Evolutionary conservation across 495 filamentous ascomycete species (phyloP), one percentile per base, ranked within the genome.

Genomic region (Hypomontagnella submonticulosa): DNA sequence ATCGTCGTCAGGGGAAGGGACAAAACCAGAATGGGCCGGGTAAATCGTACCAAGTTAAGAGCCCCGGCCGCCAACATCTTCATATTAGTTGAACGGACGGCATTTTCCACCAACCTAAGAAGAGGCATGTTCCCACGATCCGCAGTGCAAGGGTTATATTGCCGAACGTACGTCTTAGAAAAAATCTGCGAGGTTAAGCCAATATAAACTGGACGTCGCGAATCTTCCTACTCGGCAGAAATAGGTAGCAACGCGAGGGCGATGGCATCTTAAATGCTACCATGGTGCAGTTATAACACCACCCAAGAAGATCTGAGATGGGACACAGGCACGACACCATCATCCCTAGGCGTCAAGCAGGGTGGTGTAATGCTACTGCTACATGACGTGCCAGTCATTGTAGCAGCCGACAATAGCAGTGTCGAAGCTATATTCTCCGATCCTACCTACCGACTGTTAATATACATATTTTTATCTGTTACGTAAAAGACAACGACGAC

Each of bases 291-390:
- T 34, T 20, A n/a, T 47, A 51, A 12, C 18, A 11, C 38, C 48
- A 42, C 10, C 50, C 15, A 52, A 40, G 19, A 18, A 43, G 42
- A 66, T 60, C 50, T 60, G 4, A 57, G 52, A 57, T 56, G 37
- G n/a, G 15, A 30, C 53, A 16, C 10, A 32, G 30, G 11, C 5
- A 56, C 6, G 27, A 30, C 20, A 19, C 32, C n/a, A 10, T 16
- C 30, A n/a, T 9, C 40, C 32, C 9, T 49, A 6, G 32, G 40
- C 27, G 4, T 15, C 13, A 55, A 30, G 13, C 19, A 51, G n/a
- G 15, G 62, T 63, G 69, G 52, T 49, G 57, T 20, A 51, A 66
- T 72, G 53, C 69, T 63, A 60, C 57, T 69, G 34, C 61, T 69
- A 67, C 66, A 40, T 66, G 60, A 46, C 61, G 50, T 43, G 55